phyloP scores from a whole-genome alignment of 371 early-diverging fungal species.

The Syncephalastrum sp. region DNA sequence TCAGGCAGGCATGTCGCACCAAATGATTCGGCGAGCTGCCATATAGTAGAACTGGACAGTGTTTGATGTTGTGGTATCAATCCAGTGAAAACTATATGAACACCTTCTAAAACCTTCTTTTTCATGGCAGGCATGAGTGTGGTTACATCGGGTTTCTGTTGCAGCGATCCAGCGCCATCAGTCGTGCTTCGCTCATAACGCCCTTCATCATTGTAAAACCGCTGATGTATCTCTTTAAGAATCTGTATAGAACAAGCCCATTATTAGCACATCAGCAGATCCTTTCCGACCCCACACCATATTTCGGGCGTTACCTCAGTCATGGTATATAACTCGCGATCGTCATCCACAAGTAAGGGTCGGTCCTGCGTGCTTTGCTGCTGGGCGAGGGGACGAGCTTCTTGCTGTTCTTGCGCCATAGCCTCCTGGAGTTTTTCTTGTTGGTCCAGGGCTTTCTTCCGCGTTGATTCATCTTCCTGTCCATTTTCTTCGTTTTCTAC shows the following conservation, averaged over 20 bases:
- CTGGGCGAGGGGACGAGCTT: conserved; percentile 24
- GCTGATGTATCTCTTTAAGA: conserved; percentile 50
- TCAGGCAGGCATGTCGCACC: conserved; percentile 67
- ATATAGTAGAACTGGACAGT: conserved; percentile 59
- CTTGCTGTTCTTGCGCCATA: conserved; percentile 21
- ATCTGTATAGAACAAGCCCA: conserved; percentile 27
- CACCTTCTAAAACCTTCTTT: conserved; percentile 40
- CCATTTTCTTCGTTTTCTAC: conserved; percentile 5
- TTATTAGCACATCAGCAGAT: background rate
- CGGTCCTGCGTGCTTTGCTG: conserved; percentile 29
- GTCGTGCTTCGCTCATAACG: conserved; percentile 5
- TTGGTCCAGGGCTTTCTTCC: conserved; percentile 12
- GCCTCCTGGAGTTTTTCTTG: conserved; percentile 24
- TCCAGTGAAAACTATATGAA: conserved; percentile 55
- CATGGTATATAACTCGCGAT: conserved; percentile 52
- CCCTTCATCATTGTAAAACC: conserved; percentile 42
- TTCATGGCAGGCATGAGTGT: conserved; percentile 54
- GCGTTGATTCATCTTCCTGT: conserved; percentile 6
- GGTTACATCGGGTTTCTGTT: conserved; percentile 46
- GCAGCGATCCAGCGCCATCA: conserved; percentile 16
- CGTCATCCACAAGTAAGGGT: conserved; percentile 50
- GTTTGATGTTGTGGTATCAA: conserved; percentile 53
- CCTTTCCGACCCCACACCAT: background rate
- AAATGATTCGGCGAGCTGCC: conserved; percentile 70
- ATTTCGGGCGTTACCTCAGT: conserved; percentile 32